Evolutionary conservation across 495 filamentous ascomycete genomes (phyloP), one percentile per base, ranked within the genome.

Genomic region (Aspergillus ellipticus): DNA sequence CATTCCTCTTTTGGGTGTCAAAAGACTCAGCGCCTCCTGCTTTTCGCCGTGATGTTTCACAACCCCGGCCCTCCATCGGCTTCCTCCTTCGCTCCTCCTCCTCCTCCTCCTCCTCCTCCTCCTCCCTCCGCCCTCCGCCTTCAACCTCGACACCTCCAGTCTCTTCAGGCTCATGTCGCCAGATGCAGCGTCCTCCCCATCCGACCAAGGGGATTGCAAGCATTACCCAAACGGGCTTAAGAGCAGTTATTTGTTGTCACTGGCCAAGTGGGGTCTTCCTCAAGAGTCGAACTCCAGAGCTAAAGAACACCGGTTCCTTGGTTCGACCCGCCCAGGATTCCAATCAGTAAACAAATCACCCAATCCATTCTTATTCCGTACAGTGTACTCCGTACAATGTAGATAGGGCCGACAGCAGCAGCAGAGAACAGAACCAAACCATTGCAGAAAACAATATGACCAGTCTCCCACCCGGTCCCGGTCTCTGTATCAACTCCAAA

Each of bases 241-340:
- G 10, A 39, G 35, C 35, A n/a, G 35, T 39, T 43, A 41, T 21
- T 54, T 50, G 57, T 64, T 61, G 62, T 59, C 60, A 53, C 57
- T 33, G 10, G 45, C 50, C 50, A 56, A 59, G 62, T 61, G 62
- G 62, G 62, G 62, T 35, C 6, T 42, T 35, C 6, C 42, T n/a
- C 17, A 19, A 19, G 6, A 19, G 46, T 22, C 17, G n/a, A 21
- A 48, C 17, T 16, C n/a, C 37, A 10, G 56, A 59, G 48, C 55
- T 63, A 57, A 54, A 56, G 37, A 48, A 11, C 43, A 13, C 51
- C 31, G 54, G 56, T 57, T 56, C 58, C 55, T 56, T 57, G 62
- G 62, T 56, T 61, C 58, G 45, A 8, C 17, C 49, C 26, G 41
- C 22, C 51, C 39, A 33, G 35, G 35, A 33, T 50, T 20, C 26